Conservation (phyloP, 2,329 filamentous ascomycete species). For the Chaetomium sp. region DNA sequence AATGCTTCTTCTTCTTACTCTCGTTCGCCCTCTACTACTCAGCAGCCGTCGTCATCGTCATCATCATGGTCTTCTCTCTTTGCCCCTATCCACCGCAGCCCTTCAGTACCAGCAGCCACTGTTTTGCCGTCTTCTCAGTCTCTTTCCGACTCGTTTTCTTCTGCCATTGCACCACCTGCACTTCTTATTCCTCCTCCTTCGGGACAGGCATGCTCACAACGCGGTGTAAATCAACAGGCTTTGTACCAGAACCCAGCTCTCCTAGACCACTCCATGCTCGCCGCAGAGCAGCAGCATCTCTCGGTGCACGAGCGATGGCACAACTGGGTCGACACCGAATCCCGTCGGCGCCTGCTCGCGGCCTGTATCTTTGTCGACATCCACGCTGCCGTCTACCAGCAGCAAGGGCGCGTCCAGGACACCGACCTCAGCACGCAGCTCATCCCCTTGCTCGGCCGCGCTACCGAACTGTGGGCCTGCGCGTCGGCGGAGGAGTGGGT, state of each 20-base stretch:
- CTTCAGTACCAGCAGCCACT: conserved; percentile 9
- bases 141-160: neutral
- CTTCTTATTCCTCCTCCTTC: conserved; percentile 1
- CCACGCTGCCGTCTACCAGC: conserved; percentile 49
- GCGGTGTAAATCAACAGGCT: conserved; percentile 25
- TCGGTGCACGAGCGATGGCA: conserved; percentile 36
- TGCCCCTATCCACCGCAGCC: conserved; percentile 14
- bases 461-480: conserved; percentile 45
- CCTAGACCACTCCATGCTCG: conserved; percentile 20
- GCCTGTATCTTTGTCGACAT: conserved; percentile 52
- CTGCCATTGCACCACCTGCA: too few species aligned
- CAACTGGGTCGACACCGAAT: conserved; percentile 47
- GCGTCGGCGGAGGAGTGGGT: conserved; percentile 41
- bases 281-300: conserved; percentile 13
- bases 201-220: conserved; percentile 28
- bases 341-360: conserved; percentile 46
- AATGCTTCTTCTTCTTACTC: conserved; percentile 10
- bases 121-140: conserved; percentile 13
- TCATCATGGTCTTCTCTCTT: conserved; percentile 23
- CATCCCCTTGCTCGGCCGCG: conserved; percentile 42
- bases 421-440: conserved; percentile 30
- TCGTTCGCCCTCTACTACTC: conserved; percentile 10
- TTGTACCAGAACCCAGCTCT: conserved; percentile 23
- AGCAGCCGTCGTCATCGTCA: conserved; percentile 9
- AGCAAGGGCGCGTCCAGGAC: conserved; percentile 38